phyloP scores from a whole-genome alignment of 163 green algal genomes.

The Prototheca wickerhamii region DNA sequence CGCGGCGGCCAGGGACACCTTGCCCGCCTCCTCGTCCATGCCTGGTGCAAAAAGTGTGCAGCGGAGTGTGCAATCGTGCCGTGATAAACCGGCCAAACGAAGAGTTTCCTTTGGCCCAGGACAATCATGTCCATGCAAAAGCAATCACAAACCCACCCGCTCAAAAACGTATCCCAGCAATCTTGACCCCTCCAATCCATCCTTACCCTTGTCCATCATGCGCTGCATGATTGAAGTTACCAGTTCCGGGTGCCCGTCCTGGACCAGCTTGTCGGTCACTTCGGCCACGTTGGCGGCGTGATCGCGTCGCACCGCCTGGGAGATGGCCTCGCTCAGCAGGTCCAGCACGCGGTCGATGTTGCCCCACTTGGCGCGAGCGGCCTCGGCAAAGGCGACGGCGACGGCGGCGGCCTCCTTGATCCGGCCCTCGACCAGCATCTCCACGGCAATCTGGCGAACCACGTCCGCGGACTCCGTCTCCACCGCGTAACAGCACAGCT shows the following conservation, averaged over 20 bases:
- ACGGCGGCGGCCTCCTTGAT: not conserved
- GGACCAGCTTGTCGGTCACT: not conserved
- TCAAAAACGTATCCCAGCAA: not conserved
- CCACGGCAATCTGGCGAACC: not conserved
- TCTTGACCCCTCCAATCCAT: not conserved
- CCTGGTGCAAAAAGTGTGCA: not conserved
- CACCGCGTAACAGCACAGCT: not conserved
- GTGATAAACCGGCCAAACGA: not conserved
- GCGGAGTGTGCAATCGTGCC: not conserved
- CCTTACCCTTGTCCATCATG: not conserved
- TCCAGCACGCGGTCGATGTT: not conserved
- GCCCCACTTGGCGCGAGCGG: not conserved
- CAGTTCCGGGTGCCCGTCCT: not conserved
- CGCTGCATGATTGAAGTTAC: not conserved
- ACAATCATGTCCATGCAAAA: too few species aligned
- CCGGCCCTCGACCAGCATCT: not conserved
- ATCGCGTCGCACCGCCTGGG: not conserved
- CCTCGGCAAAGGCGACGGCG: not conserved
- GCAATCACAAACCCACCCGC: not conserved
- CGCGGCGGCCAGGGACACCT: not conserved
- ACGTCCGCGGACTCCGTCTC: not conserved
- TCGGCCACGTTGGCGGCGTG: not conserved
- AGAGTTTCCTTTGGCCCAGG: too few species aligned
- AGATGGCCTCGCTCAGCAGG: not conserved
- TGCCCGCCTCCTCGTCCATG: not conserved